Evolutionary conservation across 192 early-diverging fungal species (phyloP).

Genomic region (Coemansia sp.): DNA sequence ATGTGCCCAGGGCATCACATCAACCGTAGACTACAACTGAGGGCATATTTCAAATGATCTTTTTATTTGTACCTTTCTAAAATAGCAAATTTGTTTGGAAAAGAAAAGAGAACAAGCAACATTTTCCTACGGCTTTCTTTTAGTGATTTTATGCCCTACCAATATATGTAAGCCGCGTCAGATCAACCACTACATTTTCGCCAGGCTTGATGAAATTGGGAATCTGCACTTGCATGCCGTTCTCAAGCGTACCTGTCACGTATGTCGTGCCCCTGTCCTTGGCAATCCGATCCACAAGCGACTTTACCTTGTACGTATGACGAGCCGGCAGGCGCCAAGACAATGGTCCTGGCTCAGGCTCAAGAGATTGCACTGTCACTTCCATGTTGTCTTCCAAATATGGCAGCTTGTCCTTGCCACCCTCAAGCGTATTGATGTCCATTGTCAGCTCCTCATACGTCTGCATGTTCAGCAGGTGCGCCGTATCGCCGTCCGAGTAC

Average conservation of each 20-base stretch:
- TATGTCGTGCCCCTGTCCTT: slow-evolving; percentile 71
- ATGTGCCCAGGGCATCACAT: slow-evolving; percentile 80
- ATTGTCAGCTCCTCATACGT: slow-evolving; percentile 73
- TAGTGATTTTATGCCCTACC: slow-evolving; percentile 42
- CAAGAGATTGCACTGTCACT: slow-evolving; percentile 60
- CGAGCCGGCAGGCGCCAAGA: slow-evolving; percentile 63
- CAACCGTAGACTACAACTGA: slow-evolving; percentile 89
- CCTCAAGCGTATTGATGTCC: slow-evolving; percentile 58
- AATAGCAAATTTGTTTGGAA: neutral
- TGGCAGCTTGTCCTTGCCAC: slow-evolving; percentile 50
- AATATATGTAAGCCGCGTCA: slow-evolving; percentile 63
- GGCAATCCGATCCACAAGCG: slow-evolving; percentile 51
- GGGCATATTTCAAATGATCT: slow-evolving; percentile 23
- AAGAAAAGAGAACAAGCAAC: neutral
- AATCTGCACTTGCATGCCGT: slow-evolving; percentile 67
- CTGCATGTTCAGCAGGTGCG: slow-evolving; percentile 69
- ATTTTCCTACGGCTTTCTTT: neutral
- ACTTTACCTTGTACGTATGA: slow-evolving; percentile 59
- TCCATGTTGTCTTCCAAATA: slow-evolving; percentile 58
- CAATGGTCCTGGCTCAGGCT: slow-evolving; percentile 59
- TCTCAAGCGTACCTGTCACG: slow-evolving; percentile 64
- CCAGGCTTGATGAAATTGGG: slow-evolving; percentile 82
- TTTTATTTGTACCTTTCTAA: neutral
- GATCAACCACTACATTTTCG: slow-evolving; percentile 72
- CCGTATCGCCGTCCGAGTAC: slow-evolving; percentile 62